These are phyloP conservation scores for Hymenoscyphus albidus DNA, from an alignment of 2,329 filamentous ascomycete species.

Conservation along the genomic window DNA sequence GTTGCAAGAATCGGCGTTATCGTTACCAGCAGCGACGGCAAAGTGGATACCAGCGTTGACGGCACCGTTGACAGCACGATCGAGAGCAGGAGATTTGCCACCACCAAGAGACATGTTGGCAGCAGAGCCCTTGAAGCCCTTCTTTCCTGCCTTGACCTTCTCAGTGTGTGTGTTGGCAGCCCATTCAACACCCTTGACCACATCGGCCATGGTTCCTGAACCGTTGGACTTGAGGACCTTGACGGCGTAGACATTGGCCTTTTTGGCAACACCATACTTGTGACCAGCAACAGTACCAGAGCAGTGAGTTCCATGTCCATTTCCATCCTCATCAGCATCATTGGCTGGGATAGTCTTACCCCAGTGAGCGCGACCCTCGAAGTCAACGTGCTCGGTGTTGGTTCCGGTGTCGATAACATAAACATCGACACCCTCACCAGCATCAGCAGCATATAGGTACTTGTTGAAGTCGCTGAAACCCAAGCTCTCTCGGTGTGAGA, in stretches of 20 bases:
- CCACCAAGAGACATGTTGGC: constrained; percentile 99
- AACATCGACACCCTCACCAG: constrained; percentile 95
- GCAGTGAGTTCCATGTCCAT: constrained; percentile 98
- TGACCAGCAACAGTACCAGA: constrained; percentile 96
- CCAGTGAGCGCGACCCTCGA: constrained; percentile 93
- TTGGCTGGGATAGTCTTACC: constrained; percentile 89
- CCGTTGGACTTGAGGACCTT: constrained; percentile 98
- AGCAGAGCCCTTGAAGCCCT: constrained; percentile 98
- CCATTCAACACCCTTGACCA: constrained; percentile 97
- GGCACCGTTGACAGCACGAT: constrained; percentile 89
- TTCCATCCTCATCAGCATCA: constrained; percentile 88
- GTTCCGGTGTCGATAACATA: constrained; percentile 98
- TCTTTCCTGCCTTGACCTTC: constrained; percentile 74
- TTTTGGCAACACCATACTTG: constrained; percentile 99
- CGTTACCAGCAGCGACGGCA: constrained; percentile 95
- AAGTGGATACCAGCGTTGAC: constrained; percentile 93
- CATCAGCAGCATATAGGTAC: constrained; percentile 86
- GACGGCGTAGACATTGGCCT: constrained; percentile 93
- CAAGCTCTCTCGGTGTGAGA: constrained; percentile 87
- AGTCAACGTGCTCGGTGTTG: constrained; percentile 92
- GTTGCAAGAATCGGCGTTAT: constrained; percentile 98
- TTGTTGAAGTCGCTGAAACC: constrained; percentile 96
- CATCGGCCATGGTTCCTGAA: constrained; percentile 97
- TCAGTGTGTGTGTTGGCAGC: constrained; percentile 77
- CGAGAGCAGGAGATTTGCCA: constrained; percentile 90